These are phyloP conservation scores for Tubosaeta sp. DNA, from an alignment of 768 basidiomycete genomes.

Conservation along the genomic window DNA sequence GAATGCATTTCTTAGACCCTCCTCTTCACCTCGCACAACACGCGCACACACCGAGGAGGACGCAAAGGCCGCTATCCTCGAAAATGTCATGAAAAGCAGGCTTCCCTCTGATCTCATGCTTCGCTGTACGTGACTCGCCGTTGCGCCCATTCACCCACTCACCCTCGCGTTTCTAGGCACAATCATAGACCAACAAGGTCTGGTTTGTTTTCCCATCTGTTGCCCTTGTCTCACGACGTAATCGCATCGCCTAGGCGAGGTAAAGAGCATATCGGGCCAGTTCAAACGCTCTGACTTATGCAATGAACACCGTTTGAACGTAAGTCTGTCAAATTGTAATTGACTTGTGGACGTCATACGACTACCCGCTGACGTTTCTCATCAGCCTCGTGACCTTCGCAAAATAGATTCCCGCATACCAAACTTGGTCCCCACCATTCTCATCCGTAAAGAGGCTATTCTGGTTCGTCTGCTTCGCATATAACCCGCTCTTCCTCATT, in stretches of 20 bases:
- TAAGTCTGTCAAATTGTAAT: slow-evolving; percentile 39
- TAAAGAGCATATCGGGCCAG: slow-evolving; percentile 82
- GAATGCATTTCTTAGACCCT: slow-evolving; percentile 22
- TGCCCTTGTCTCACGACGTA: slow-evolving; percentile 20
- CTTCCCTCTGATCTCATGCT: slow-evolving; percentile 88
- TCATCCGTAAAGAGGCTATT: slow-evolving; percentile 83
- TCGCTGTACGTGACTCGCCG: slow-evolving; percentile 60
- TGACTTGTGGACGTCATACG: slow-evolving; percentile 14
- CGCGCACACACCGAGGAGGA: slow-evolving; percentile 56
- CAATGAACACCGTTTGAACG: slow-evolving; percentile 83
- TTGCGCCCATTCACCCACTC: slow-evolving; percentile 6
- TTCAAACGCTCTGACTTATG: slow-evolving; percentile 91
- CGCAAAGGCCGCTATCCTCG: slow-evolving; percentile 68
- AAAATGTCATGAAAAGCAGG: slow-evolving; percentile 82
- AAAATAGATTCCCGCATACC: slow-evolving; percentile 95
- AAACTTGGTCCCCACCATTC: slow-evolving; percentile 91
- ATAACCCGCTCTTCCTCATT: slow-evolving; percentile 10
- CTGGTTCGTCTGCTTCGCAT: slow-evolving; percentile 48
- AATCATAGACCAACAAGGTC: slow-evolving; percentile 80
- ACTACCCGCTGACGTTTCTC: slow-evolving; percentile 21
- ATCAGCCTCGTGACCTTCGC: slow-evolving; percentile 83
- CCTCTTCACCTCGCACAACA: not conserved
- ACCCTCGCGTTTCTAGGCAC: slow-evolving; percentile 56
- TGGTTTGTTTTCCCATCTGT: slow-evolving; percentile 18
- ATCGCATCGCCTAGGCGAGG: slow-evolving; percentile 54